These are phyloP conservation scores for Priceomyces melissophilus DNA, from an alignment of 805 yeast species.

Conservation along the genomic window DNA sequence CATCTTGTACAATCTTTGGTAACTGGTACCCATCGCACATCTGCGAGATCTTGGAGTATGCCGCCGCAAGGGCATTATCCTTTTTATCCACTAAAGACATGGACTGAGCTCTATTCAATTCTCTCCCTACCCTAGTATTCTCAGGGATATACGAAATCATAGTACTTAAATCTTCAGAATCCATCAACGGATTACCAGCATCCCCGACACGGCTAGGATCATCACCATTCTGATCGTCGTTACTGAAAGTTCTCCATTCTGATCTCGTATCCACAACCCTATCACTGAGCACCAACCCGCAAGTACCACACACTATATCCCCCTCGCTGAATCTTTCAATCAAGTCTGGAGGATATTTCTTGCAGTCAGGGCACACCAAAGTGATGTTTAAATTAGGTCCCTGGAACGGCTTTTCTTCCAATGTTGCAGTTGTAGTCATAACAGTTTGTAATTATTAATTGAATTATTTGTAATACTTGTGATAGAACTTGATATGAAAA, in stretches of 20 bases:
- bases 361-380: slow-evolving; percentile 93
- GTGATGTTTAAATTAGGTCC: slow-evolving; percentile 88
- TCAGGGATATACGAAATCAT: slow-evolving; percentile 86
- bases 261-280: slow-evolving; percentile 91
- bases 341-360: slow-evolving; percentile 90
- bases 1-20: slow-evolving; percentile 94
- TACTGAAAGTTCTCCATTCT: slow-evolving; percentile 98
- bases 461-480: too few relatives aligned
- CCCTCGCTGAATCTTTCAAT: slow-evolving; percentile 96
- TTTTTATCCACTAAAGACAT: slow-evolving; percentile 80
- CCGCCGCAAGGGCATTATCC: slow-evolving; percentile 83
- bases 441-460: too few relatives aligned
- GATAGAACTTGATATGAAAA: too few relatives aligned
- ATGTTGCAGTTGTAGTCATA: background rate
- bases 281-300: slow-evolving; percentile 92
- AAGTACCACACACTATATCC: slow-evolving; percentile 95
- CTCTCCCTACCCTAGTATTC: slow-evolving; percentile 83
- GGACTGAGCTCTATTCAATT: slow-evolving; percentile 85
- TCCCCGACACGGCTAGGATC: slow-evolving; percentile 99
- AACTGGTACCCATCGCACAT: slow-evolving; percentile 96
- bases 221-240: slow-evolving; percentile 96
- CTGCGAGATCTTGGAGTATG: slow-evolving; percentile 86
- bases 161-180: slow-evolving; percentile 87
- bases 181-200: slow-evolving; percentile 88
- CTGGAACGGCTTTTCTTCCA: slow-evolving; percentile 29